Conservation (phyloP, 768 basidiomycete genomes). For the Zangia roseola region DNA sequence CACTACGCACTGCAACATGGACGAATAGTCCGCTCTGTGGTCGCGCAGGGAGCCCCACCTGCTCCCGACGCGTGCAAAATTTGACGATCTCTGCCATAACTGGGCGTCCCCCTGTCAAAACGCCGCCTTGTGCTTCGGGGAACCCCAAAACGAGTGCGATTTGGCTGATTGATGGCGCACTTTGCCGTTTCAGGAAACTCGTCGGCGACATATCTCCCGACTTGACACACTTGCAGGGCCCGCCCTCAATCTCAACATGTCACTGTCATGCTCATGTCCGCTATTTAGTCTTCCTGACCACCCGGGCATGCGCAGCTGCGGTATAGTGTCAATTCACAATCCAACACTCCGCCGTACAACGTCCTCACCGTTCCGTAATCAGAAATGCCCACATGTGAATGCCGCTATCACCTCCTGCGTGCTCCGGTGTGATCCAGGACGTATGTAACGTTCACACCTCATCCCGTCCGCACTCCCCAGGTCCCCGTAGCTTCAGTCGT, state of each 20-base stretch:
- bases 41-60: too few species aligned
- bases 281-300: slow-evolving; percentile 10
- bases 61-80: not conserved
- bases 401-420: slow-evolving; percentile 28
- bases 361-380: slow-evolving; percentile 32
- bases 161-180: slow-evolving; percentile 28
- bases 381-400: slow-evolving; percentile 35
- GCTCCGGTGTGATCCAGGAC: slow-evolving; percentile 27
- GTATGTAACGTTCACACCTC: slow-evolving; percentile 36
- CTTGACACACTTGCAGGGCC: slow-evolving; percentile 18
- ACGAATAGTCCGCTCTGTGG: not conserved
- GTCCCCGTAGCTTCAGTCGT: slow-evolving; percentile 34
- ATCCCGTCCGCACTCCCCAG: slow-evolving; percentile 30
- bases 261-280: slow-evolving; percentile 29
- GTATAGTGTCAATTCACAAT: slow-evolving; percentile 17
- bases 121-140: slow-evolving; percentile 19
- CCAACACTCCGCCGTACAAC: slow-evolving; percentile 27
- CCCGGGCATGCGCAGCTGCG: slow-evolving; percentile 21
- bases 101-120: slow-evolving; percentile 19
- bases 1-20: slow-evolving; percentile 6
- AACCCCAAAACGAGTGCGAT: slow-evolving; percentile 27
- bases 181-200: slow-evolving; percentile 19
- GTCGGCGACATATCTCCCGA: slow-evolving; percentile 29
- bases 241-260: slow-evolving; percentile 26
- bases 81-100: slow-evolving; percentile 30